phyloP scores from a whole-genome alignment of 768 basidiomycete species.

The Mycena maculata region DNA sequence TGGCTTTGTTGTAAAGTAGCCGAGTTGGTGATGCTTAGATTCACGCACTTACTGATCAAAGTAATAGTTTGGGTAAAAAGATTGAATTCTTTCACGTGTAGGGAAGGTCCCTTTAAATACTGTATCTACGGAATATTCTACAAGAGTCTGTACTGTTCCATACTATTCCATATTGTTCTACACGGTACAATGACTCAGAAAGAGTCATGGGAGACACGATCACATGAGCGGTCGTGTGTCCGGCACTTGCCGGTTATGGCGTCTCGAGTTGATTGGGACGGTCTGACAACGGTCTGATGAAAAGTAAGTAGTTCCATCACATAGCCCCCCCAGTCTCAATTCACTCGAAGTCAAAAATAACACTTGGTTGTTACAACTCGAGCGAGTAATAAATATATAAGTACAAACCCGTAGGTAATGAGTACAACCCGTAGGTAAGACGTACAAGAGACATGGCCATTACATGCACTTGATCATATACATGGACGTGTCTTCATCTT shows the following conservation, averaged over 20 bases:
- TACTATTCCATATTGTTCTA: too few relatives aligned
- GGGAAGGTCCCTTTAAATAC: background rate
- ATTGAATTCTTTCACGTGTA: background rate
- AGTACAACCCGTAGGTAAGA: background rate
- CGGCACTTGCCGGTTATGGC: too few relatives aligned
- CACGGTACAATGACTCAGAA: too few relatives aligned
- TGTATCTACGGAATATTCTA: background rate
- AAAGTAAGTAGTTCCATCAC: background rate
- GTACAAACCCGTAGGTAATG: background rate
- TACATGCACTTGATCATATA: background rate
- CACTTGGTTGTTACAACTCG: background rate
- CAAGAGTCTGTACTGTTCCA: too few relatives aligned
- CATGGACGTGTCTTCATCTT: background rate
- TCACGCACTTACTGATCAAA: conserved; percentile 2
- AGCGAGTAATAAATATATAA: background rate
- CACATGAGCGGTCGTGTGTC: too few relatives aligned
- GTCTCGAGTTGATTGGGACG: too few relatives aligned
- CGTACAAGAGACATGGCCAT: background rate
- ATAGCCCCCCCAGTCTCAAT: conserved; percentile 1
- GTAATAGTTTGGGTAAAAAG: background rate
- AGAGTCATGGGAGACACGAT: too few relatives aligned
- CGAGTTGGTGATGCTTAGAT: conserved; percentile 5
- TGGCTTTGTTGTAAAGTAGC: background rate
- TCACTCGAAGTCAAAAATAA: background rate
- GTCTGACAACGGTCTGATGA: too few relatives aligned